Evolutionary conservation across 2,329 filamentous ascomycete species (phyloP).

Genomic region (Ceratocystis ficicola): DNA sequence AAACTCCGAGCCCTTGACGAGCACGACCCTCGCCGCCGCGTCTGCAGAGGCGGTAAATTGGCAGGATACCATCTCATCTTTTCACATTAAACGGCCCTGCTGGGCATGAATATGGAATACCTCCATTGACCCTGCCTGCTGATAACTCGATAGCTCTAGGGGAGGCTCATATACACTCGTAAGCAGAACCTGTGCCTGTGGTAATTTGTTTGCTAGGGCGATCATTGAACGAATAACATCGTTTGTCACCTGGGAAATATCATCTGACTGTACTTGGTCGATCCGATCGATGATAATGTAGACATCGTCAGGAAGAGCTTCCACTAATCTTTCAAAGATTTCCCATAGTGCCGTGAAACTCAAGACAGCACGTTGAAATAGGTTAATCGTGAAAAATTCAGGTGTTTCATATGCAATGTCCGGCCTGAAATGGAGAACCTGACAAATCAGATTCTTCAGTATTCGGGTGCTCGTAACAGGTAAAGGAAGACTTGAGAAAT

Average conservation of each 20-base stretch:
- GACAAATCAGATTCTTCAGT: constrained; percentile 19
- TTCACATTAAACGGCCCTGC: constrained; percentile 9
- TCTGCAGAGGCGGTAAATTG: too few species aligned
- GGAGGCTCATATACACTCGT: constrained; percentile 22
- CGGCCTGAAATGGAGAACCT: constrained; percentile 17
- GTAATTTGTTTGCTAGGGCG: constrained; percentile 1
- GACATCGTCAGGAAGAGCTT: constrained; percentile 15
- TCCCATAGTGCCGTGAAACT: constrained; percentile 15
- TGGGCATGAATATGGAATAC: constrained; percentile 13
- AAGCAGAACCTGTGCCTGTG: constrained; percentile 12
- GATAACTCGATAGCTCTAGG: constrained; percentile 5
- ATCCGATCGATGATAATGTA: constrained; percentile 21
- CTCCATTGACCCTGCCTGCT: constrained; percentile 8
- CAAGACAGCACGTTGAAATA: constrained; percentile 10
- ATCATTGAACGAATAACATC: constrained; percentile 18
- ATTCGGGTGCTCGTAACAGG: constrained; percentile 17
- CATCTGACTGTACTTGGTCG: constrained; percentile 19
- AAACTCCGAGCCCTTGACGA: too few species aligned
- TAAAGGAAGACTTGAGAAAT: constrained; percentile 12
- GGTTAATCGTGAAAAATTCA: constrained; percentile 16
- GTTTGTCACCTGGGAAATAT: constrained; percentile 10
- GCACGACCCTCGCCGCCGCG: too few species aligned
- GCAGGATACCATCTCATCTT: not conserved
- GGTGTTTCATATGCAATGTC: constrained; percentile 17
- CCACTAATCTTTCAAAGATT: constrained; percentile 18